Evolutionary conservation across 2,329 filamentous ascomycete genomes (phyloP).

Genomic region (Ascochyta lentis): DNA sequence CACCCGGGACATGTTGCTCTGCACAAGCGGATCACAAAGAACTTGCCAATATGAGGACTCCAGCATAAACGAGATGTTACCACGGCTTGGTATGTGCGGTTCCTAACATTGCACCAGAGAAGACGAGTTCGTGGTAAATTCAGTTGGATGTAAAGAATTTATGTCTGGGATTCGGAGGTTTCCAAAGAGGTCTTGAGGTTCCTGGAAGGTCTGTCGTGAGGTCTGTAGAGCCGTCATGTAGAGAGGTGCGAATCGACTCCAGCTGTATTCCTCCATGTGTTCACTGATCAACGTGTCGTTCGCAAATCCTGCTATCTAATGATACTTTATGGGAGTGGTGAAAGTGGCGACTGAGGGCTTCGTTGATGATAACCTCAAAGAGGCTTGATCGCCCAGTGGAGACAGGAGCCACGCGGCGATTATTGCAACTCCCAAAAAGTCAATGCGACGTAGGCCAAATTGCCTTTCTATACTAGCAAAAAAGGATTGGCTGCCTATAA

Average conservation of each 20-base stretch:
- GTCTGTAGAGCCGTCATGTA: background rate
- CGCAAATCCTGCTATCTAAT: background rate
- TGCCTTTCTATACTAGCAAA: conserved; percentile 1
- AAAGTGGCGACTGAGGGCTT: background rate
- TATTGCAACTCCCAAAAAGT: background rate
- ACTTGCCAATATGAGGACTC: background rate
- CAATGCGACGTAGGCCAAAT: background rate
- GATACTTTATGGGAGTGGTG: background rate
- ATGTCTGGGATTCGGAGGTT: conserved; percentile 2
- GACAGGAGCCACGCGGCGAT: conserved; percentile 7
- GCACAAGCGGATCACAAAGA: background rate
- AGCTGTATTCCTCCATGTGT: background rate
- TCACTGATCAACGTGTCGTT: background rate
- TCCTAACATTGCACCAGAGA: background rate
- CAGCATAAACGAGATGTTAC: background rate
- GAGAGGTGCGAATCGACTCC: background rate
- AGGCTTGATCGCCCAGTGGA: conserved; percentile 6
- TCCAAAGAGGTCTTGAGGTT: background rate
- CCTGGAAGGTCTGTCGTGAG: background rate
- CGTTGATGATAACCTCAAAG: conserved; percentile 2
- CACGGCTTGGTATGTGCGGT: background rate
- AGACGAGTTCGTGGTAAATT: background rate
- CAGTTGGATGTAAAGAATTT: background rate
- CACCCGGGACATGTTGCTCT: background rate
- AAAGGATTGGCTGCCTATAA: conserved; percentile 2